These are phyloP conservation scores for Chlorophyllum brunneum DNA, from an alignment of 768 basidiomycete genomes.

Conservation along the genomic window DNA sequence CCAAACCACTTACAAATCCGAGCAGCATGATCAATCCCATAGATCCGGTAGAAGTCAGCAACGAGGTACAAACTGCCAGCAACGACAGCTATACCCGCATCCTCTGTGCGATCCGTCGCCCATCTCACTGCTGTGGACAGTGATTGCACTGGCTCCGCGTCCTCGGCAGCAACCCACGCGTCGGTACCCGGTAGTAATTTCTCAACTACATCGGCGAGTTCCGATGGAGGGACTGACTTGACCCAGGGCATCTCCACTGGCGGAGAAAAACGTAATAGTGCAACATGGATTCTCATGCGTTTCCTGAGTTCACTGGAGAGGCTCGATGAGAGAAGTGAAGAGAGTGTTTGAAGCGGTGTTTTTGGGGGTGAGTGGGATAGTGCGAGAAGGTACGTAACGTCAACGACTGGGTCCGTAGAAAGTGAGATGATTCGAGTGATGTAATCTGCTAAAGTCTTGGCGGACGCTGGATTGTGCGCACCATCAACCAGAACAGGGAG, in stretches of 20 bases:
- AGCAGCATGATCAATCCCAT: background rate
- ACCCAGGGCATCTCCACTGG: slow-evolving; percentile 98
- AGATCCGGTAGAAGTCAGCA: slow-evolving; percentile 78
- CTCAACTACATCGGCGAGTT: slow-evolving; percentile 43
- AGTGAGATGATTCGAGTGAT: background rate
- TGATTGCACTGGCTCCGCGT: slow-evolving; percentile 23
- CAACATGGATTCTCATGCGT: slow-evolving; percentile 40
- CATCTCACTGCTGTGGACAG: slow-evolving; percentile 27
- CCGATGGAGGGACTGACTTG: slow-evolving; percentile 48
- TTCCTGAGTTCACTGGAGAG: slow-evolving; percentile 13
- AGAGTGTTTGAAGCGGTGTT: slow-evolving; percentile 65
- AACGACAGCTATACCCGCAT: slow-evolving; percentile 56
- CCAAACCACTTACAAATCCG: background rate
- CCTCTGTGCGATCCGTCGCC: slow-evolving; percentile 32
- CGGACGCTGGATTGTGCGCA: slow-evolving; percentile 70
- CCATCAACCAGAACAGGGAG: slow-evolving; percentile 77
- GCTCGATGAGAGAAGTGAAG: slow-evolving; percentile 50
- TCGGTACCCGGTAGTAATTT: slow-evolving; percentile 31
- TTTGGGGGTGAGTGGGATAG: slow-evolving; percentile 89
- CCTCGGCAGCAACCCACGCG: slow-evolving; percentile 4
- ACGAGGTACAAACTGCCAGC: slow-evolving; percentile 95
- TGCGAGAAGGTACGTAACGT: slow-evolving; percentile 69
- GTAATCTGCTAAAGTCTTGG: slow-evolving; percentile 4
- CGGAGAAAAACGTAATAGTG: slow-evolving; percentile 60
- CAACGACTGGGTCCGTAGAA: slow-evolving; percentile 20